Percentiles rank a stretch among this genome's conserved stretches.
Evolutionary conservation across 345 rosid genomes (phyloP).

Genomic region (Dovyalis caffra): DNA sequence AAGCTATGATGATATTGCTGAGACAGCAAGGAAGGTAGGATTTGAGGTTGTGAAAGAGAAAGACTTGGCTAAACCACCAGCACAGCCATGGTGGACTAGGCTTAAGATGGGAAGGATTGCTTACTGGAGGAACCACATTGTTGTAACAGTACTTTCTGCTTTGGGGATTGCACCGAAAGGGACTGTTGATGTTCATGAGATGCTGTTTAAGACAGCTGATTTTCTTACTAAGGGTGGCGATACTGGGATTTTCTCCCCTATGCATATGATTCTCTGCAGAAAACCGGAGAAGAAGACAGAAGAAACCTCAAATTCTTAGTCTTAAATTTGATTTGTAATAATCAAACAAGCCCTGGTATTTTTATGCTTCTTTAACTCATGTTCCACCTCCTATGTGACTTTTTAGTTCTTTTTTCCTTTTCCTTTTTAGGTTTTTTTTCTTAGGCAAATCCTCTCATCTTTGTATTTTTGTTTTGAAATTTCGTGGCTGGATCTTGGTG

Average conservation of each 20-base stretch:
- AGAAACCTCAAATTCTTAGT: slow-evolving; percentile 23
- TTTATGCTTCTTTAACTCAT: not conserved
- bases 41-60: slow-evolving; percentile 80
- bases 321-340: not conserved
- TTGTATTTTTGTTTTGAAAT: slow-evolving; percentile 19
- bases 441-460: slow-evolving; percentile 6
- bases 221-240: slow-evolving; percentile 79
- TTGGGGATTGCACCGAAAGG: slow-evolving; percentile 89
- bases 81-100: slow-evolving; percentile 84
- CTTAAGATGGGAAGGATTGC: slow-evolving; percentile 86
- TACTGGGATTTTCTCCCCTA: slow-evolving; percentile 82
- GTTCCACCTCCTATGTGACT: slow-evolving; percentile 8
- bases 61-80: slow-evolving; percentile 83
- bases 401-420: slow-evolving; percentile 5
- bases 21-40: slow-evolving; percentile 67
- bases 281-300: slow-evolving; percentile 47
- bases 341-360: slow-evolving; percentile 5
- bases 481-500: slow-evolving; percentile 6
- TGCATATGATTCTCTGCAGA: slow-evolving; percentile 93
- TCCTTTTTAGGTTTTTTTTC: not conserved
- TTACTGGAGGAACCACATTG: slow-evolving; percentile 91
- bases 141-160: slow-evolving; percentile 64
- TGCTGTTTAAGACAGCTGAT: slow-evolving; percentile 87
- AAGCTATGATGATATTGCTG: slow-evolving; percentile 53
- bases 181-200: slow-evolving; percentile 89